phyloP scores from a whole-genome alignment of 225 moss, liverwort and hornwort species.

The Takakia lepidozioides region DNA sequence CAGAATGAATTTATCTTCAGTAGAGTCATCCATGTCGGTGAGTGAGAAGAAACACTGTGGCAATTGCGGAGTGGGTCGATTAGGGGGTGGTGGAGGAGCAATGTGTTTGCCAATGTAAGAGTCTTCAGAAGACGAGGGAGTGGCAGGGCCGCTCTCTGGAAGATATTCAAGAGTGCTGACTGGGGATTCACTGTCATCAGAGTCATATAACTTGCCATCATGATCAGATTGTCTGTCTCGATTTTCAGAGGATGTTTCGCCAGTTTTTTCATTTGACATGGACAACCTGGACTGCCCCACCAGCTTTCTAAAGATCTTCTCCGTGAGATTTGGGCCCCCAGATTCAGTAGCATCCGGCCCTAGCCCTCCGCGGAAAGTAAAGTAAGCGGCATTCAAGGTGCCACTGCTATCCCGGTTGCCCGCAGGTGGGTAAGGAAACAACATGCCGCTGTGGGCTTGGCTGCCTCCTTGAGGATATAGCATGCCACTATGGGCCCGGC shows the following conservation, averaged over 20 bases:
- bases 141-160: conserved; percentile 20
- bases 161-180: conserved; percentile 42
- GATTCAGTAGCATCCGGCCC: conserved; percentile 10
- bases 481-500: conserved; percentile 20
- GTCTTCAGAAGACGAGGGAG: conserved; percentile 37
- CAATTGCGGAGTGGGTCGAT: conserved; percentile 18
- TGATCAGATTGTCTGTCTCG: conserved; percentile 16
- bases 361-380: conserved; percentile 20
- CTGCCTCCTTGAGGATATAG: too few relatives aligned
- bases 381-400: conserved; percentile 32
- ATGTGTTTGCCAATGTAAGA: conserved; percentile 12
- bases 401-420: conserved; percentile 27
- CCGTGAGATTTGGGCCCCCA: conserved; percentile 20
- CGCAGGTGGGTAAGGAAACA: conserved; percentile 26
- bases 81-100: too few relatives aligned
- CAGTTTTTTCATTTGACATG: conserved; percentile 1
- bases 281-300: conserved; percentile 40
- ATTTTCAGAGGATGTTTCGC: conserved; percentile 2
- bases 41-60: conserved; percentile 31
- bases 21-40: conserved; percentile 11
- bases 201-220: background rate
- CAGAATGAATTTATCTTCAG: conserved; percentile 23
- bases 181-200: conserved; percentile 32
- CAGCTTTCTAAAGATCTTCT: conserved; percentile 27
- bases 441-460: conserved; percentile 25